Conservation (phyloP, 2,329 filamentous ascomycete genomes). For the Colletotrichum chrysophilum region DNA sequence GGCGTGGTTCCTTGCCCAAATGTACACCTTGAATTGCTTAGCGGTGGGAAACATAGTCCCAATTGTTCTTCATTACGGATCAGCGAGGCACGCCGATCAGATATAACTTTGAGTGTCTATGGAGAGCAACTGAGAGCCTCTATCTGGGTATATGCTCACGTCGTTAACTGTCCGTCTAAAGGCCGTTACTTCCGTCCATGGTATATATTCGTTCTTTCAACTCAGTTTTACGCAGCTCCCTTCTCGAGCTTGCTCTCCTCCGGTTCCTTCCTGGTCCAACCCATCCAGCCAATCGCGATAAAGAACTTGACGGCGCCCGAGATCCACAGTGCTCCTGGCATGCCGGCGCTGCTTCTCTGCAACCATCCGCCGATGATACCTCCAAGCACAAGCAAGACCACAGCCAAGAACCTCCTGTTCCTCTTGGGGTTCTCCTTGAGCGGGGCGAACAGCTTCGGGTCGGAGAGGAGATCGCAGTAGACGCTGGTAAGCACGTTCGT, state of each 20-base stretch:
- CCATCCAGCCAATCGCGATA: slow-evolving; percentile 39
- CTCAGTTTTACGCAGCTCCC: neutral
- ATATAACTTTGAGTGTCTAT: neutral
- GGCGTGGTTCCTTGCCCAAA: neutral
- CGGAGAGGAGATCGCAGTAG: slow-evolving; percentile 58
- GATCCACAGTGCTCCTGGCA: slow-evolving; percentile 49
- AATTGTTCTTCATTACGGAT: neutral
- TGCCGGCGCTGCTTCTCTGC: slow-evolving; percentile 43
- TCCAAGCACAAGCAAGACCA: slow-evolving; percentile 50
- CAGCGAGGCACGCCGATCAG: neutral
- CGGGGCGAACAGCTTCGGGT: slow-evolving; percentile 49
- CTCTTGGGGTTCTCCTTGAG: slow-evolving; percentile 50
- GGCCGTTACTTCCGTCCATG: neutral
- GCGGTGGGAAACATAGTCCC: neutral
- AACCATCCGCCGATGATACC: slow-evolving; percentile 55
- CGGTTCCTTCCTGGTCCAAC: slow-evolving; percentile 31
- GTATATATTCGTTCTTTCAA: neutral
- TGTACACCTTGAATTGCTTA: neutral
- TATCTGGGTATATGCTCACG: neutral
- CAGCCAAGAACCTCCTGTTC: slow-evolving; percentile 50
- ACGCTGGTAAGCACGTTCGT: slow-evolving; percentile 60
- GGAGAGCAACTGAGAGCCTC: neutral
- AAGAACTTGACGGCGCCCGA: slow-evolving; percentile 48
- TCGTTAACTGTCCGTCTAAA: neutral
- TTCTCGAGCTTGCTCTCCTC: slow-evolving; percentile 18